Base-by-base conservation (phyloP, 2,329 filamentous ascomycete species). In the Colletotrichum salicis region DNA sequence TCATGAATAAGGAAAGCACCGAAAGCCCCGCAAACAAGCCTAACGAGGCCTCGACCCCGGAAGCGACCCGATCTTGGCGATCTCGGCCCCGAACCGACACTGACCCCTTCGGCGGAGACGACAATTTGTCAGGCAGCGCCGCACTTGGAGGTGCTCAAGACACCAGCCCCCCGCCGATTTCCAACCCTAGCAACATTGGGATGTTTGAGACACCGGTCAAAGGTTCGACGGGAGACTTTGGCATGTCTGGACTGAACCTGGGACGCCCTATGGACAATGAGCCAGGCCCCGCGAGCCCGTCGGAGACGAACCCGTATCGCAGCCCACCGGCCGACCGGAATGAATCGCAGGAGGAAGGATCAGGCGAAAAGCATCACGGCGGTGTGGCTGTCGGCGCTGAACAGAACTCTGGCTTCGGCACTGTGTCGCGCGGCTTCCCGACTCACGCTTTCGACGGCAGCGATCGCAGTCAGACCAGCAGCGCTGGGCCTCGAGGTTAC, bases 241-340 rank as follows among this genome's bases (percentile, higher is more conserved):
- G 90, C 56, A 90, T 92, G 87, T 84, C 88, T 15, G 88, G 89
- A 76, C 85, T 88, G 76, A 88, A 82, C 82, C 86, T 85, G 78
- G 90, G 79, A 81, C 87, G 87, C 62, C 86, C 90, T 60, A 86
- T 89, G 48, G 87, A 90, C 66, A 83, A 81, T 55, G 86, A 86
- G n/a, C 86, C 91, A 74, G 93, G 94, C 70, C 92, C 93, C 0
- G 89, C 94, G 78, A 98, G 96, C 79, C 96, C 96, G 12, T 96
- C 95, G 0, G 94, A 97, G 78, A 98, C 96, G 3, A 99, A 99
- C 79, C 96, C 96, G 1, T 99, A 96, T 79, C 94, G 95, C 74
- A 98, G 96, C 80, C 96, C 96, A 2, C 90, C 93, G 8, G 93
- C 92, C 48, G 93, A 95, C 31, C 91, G 91, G 56, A 85, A 85